Percentiles rank a stretch among this genome's conserved stretches.
These are phyloP conservation scores for Leccinellum rugosiceps DNA, from an alignment of 768 basidiomycete genomes.

Conservation along the genomic window DNA sequence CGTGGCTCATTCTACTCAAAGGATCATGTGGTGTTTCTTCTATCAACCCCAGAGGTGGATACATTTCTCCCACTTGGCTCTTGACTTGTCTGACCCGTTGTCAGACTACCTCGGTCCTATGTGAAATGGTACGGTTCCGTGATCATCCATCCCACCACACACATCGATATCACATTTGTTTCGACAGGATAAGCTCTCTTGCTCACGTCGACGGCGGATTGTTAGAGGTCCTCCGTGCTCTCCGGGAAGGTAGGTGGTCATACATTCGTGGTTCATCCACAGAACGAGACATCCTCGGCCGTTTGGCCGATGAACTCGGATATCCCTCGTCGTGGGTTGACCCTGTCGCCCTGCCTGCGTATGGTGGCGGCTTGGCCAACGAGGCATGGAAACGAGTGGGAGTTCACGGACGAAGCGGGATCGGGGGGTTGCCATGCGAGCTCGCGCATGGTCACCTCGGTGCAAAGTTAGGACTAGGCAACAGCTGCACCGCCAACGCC, in stretches of 20 bases:
- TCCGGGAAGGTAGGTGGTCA: conserved; percentile 57
- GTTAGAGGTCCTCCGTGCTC: conserved; percentile 47
- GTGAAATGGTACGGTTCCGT: conserved; percentile 53
- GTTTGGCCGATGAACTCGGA: conserved; percentile 54
- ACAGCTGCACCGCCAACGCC: conserved; percentile 61
- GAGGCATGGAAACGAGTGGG: conserved; percentile 55
- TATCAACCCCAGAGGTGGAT: conserved; percentile 67
- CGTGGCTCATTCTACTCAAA: conserved; percentile 24
- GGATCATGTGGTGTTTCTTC: conserved; percentile 90
- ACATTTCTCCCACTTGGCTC: not conserved
- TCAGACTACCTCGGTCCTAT: conserved; percentile 41
- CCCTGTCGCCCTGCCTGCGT: conserved; percentile 54
- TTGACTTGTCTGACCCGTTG: not conserved
- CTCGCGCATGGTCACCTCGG: conserved; percentile 63
- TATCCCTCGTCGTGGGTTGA: conserved; percentile 63
- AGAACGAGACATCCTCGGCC: conserved; percentile 40
- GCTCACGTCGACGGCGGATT: conserved; percentile 66
- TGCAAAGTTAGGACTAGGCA: conserved; percentile 41
- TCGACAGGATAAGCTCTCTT: conserved; percentile 57
- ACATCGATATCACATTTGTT: not conserved
- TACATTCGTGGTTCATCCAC: conserved; percentile 46
- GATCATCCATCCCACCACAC: not conserved
- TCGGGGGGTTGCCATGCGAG: conserved; percentile 77
- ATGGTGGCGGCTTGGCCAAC: conserved; percentile 53
- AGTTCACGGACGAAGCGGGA: conserved; percentile 45